phyloP scores from a whole-genome alignment of 306 rosid genomes.

The Quercus robur region DNA sequence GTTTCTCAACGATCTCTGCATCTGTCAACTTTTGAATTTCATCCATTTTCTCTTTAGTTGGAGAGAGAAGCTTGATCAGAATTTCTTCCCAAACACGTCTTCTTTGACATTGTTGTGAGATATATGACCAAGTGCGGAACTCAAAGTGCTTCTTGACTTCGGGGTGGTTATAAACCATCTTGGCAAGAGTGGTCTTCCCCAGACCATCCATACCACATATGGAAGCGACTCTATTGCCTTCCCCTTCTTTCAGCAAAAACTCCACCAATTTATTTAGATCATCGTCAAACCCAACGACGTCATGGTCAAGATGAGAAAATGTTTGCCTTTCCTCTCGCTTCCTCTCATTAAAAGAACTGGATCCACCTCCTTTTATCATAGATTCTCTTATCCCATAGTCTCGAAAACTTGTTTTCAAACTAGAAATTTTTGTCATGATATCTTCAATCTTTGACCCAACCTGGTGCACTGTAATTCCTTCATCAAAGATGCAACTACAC shows the following conservation, averaged over 20 bases:
- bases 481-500: conserved; percentile 4
- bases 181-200: not conserved
- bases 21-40: not conserved
- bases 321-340: no score
- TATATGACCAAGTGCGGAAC: no score
- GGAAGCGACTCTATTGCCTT: not conserved
- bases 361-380: not conserved
- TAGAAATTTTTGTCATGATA: conserved; percentile 17
- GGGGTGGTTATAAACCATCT: no score
- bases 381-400: not conserved
- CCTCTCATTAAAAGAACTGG: no score
- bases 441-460: conserved; percentile 12
- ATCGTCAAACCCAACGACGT: no score
- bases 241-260: no score
- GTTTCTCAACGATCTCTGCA: not conserved
- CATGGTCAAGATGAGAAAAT: no score
- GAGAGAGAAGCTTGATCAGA: not conserved
- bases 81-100: no score
- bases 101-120: no score
- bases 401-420: not conserved
- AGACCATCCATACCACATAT: not conserved
- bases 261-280: no score
- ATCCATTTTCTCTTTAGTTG: not conserved
- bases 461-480: no score
- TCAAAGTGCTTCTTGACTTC: no score